Base-by-base conservation (phyloP, 129 eudicot species). In the Glebionis coronaria region DNA sequence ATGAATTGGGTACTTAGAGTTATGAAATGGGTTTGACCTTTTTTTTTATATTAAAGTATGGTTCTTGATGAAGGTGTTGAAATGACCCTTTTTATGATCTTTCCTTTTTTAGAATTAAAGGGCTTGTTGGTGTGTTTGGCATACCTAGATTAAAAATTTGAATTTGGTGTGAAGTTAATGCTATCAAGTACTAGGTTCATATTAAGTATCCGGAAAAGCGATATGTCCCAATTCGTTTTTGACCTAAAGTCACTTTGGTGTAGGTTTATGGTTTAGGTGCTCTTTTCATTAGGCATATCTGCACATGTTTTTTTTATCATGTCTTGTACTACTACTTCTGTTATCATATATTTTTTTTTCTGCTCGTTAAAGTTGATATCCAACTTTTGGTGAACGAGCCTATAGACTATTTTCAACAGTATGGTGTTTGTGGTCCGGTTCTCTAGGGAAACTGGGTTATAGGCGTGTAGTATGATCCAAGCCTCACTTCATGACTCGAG, bases 241-340 rank as follows among this genome's bases (percentile, higher is more conserved):
- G 55, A 50, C 55, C 73, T 67, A 74, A 46, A 19, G 23, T 40
- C 40, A 31, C 40, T 31, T 31, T 56, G 45, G 4, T 20, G 12
- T 49, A 15, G 15, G 12, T 40, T 10, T 10, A 49, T 14, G 68
- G 18, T 49, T 40, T 67, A 11, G 69, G 63, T 28, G 28, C 40
- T 10, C 9, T 59, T 71, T 49, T 20, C 58, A 18, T 47, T 18
- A 59, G 59, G 46, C 35, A 59, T n/a, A n/a, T n/a, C n/a, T n/a
- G 46, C 35, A 23, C 49, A 57, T 53, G 61, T 3, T 67, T 67
- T 3, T 67, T 67, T 67, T 9, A 66, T 69, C 11, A 12, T 44
- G 63, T 69, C 56, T 42, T 57, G 11, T 69, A 23, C 55, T 42
- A 56, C 56, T 65, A 23, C 21, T 65, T 16, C 14, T n/a, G n/a